Conservation (phyloP, 179 eudicot genomes). For the Dionaea muscipula region DNA sequence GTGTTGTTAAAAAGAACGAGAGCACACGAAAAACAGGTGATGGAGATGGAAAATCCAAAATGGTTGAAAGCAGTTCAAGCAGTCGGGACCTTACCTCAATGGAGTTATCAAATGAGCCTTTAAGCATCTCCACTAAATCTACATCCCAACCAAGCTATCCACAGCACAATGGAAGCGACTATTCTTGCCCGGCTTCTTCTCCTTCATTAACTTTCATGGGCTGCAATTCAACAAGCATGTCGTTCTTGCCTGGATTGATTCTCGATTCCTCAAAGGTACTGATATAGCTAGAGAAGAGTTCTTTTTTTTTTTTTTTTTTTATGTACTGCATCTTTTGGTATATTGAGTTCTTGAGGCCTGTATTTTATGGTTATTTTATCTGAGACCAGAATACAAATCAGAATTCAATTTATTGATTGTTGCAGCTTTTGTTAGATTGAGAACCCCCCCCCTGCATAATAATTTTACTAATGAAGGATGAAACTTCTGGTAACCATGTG, state of each 20-base stretch:
- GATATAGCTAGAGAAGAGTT: neutral
- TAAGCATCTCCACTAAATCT: slow-evolving; percentile 27
- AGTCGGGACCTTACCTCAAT: slow-evolving; percentile 15
- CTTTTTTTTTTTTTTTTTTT: neutral
- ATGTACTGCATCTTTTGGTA: too few species aligned
- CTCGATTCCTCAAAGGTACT: slow-evolving; percentile 72
- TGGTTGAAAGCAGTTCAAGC: slow-evolving; percentile 33
- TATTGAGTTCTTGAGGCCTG: too few species aligned
- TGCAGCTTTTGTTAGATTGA: too few species aligned
- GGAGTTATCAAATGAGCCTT: slow-evolving; percentile 28
- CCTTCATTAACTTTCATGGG: slow-evolving; percentile 33
- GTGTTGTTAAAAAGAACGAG: slow-evolving; percentile 50
- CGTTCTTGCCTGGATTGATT: slow-evolving; percentile 54
- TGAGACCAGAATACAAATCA: too few species aligned
- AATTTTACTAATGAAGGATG: too few species aligned
- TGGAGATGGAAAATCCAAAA: slow-evolving; percentile 29
- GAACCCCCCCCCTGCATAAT: too few species aligned
- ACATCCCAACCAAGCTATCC: slow-evolving; percentile 19
- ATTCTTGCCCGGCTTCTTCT: slow-evolving; percentile 50
- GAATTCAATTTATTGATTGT: too few species aligned
- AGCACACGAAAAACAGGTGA: slow-evolving; percentile 15
- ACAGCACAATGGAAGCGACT: slow-evolving; percentile 34
- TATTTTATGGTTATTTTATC: too few species aligned
- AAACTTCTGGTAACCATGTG: too few species aligned
- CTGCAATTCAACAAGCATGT: slow-evolving; percentile 27